Percentiles rank a stretch among this genome's conserved stretches.
Conservation (phyloP, 176 grass and related monocot genomes). For the Lolium perenne region DNA sequence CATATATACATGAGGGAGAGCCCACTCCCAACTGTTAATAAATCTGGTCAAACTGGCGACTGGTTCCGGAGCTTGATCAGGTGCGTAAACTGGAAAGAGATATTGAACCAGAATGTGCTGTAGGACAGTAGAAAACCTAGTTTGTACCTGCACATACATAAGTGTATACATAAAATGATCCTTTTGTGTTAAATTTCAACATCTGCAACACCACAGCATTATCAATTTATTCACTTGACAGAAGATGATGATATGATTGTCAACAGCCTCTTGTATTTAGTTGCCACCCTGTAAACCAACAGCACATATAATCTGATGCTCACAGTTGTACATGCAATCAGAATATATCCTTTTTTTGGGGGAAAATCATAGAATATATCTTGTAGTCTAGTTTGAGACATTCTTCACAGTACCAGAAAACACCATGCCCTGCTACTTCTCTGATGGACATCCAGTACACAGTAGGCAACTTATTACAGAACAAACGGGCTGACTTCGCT, state of each 20-base stretch:
- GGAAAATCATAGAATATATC: no score
- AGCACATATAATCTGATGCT: no score
- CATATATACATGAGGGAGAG: slow-evolving; percentile 87
- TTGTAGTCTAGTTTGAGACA: neutral
- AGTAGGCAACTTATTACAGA: neutral
- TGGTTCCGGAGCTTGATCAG: slow-evolving; percentile 91
- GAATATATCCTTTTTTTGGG: no score
- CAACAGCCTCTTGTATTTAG: no score
- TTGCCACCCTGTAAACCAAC: no score
- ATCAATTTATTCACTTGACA: no score
- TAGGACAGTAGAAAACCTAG: neutral
- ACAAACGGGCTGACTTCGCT: neutral
- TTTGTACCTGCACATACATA: slow-evolving; percentile 35
- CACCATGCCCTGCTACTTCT: neutral
- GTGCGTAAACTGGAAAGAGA: slow-evolving; percentile 96
- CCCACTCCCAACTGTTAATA: no score
- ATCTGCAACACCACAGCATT: no score
- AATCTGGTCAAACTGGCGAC: slow-evolving; percentile 88
- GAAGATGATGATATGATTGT: no score
- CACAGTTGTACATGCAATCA: no score
- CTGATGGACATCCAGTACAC: neutral
- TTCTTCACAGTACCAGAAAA: neutral
- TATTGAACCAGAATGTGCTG: slow-evolving; percentile 58
- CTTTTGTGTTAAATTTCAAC: neutral
- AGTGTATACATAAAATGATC: slow-evolving; percentile 20